Percentiles rank a stretch among this genome's conserved stretches.
Conservation (phyloP, 495 filamentous ascomycete genomes). For the Pyronema omphalodes region DNA sequence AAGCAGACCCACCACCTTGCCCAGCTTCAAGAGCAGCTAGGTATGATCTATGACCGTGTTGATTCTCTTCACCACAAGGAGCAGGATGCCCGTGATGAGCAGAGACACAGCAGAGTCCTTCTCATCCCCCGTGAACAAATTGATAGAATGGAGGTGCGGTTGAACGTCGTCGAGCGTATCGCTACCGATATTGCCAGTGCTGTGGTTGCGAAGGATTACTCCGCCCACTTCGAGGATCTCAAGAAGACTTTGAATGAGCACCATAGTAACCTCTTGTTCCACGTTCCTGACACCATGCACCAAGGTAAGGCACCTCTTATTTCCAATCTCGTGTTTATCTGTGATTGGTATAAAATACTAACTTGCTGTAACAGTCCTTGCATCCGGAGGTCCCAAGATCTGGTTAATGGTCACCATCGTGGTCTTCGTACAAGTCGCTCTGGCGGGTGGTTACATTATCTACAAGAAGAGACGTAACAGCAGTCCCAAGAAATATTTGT, state of each 20-base stretch:
- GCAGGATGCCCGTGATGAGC: slow-evolving; percentile 43
- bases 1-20: slow-evolving; percentile 21
- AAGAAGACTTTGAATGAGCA: slow-evolving; percentile 54
- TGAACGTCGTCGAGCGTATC: slow-evolving; percentile 34
- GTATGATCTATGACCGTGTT: slow-evolving; percentile 19
- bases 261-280: slow-evolving; percentile 31
- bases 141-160: slow-evolving; percentile 32
- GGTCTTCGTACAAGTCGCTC: slow-evolving; percentile 53
- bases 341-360: slow-evolving; percentile 1
- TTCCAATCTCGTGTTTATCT: neutral
- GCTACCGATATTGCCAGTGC: slow-evolving; percentile 42
- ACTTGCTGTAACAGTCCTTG: slow-evolving; percentile 32
- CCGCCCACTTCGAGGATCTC: slow-evolving; percentile 47
- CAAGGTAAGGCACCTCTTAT: slow-evolving; percentile 18
- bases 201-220: slow-evolving; percentile 54
- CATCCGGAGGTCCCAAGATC: slow-evolving; percentile 44
- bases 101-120: slow-evolving; percentile 28
- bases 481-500: slow-evolving; percentile 87
- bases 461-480: slow-evolving; percentile 65
- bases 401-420: slow-evolving; percentile 55
- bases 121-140: slow-evolving; percentile 32
- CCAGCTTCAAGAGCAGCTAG: slow-evolving; percentile 18
- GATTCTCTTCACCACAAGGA: slow-evolving; percentile 26
- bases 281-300: slow-evolving; percentile 18
- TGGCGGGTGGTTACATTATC: slow-evolving; percentile 48